phyloP scores from a whole-genome alignment of 495 filamentous ascomycete genomes.

The Neurospora sublineolata region DNA sequence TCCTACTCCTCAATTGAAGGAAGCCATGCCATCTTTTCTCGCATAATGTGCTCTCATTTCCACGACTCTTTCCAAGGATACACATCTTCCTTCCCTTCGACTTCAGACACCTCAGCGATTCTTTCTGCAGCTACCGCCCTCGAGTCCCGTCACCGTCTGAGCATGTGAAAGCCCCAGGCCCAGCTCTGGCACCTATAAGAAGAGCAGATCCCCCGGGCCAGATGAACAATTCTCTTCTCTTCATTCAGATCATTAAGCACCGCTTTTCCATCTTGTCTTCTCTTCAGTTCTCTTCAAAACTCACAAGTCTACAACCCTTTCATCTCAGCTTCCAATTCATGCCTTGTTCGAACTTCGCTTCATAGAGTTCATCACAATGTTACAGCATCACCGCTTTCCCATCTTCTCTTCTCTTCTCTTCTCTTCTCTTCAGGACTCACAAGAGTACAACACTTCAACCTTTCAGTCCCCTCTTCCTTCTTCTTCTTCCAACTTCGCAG shows the following conservation, averaged over 20 bases:
- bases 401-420: no score
- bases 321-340: neutral
- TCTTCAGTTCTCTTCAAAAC: neutral
- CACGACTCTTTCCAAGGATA: neutral
- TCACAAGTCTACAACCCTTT: neutral
- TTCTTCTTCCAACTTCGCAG: neutral
- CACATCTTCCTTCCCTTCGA: neutral
- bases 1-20: neutral
- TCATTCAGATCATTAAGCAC: neutral
- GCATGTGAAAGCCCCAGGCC: neutral
- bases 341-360: neutral
- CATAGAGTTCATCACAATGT: neutral
- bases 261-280: neutral
- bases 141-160: neutral
- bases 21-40: neutral
- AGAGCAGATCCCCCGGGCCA: neutral
- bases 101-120: accelerated
- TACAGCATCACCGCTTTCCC: neutral
- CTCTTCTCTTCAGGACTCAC: no score
- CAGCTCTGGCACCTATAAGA: neutral
- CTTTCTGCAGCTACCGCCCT: neutral
- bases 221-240: neutral
- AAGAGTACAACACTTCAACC: no score
- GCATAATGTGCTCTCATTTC: neutral
- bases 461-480: no score